A percentile compares a stretch with the other conserved stretches of the same genome.
These are phyloP conservation scores for Blastobotrys mokoenaii DNA, from an alignment of 805 yeast genomes.

Conservation along the genomic window DNA sequence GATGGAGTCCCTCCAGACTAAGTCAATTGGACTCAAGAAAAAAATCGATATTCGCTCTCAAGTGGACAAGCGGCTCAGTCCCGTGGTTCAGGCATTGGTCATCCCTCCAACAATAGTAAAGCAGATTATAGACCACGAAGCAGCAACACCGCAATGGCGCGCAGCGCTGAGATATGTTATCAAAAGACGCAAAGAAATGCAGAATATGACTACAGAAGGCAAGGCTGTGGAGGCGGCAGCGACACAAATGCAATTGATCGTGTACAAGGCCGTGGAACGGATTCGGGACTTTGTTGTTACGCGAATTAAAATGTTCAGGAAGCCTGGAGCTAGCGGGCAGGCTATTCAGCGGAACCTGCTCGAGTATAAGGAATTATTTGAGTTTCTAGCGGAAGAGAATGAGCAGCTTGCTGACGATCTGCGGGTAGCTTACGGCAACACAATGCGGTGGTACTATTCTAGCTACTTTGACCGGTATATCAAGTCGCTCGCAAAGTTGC, in stretches of 20 bases:
- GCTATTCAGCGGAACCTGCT: constrained; percentile 59
- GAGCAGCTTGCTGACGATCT: constrained; percentile 62
- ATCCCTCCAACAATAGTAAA: constrained; percentile 65
- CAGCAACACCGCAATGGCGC: constrained; percentile 51
- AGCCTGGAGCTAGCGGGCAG: constrained; percentile 62
- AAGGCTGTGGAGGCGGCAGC: constrained; percentile 16
- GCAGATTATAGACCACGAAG: constrained; percentile 48
- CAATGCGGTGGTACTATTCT: constrained; percentile 90
- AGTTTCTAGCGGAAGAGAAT: constrained; percentile 48
- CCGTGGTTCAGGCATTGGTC: constrained; percentile 65
- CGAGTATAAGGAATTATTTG: constrained; percentile 51
- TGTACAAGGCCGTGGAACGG: constrained; percentile 61
- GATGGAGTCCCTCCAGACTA: constrained; percentile 49
- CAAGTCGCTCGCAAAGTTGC: constrained; percentile 59
- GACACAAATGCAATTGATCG: constrained; percentile 41
- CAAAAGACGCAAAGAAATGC: constrained; percentile 15
- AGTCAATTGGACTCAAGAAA: constrained; percentile 41
- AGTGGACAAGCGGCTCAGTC: constrained; percentile 50
- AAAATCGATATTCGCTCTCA: constrained; percentile 41
- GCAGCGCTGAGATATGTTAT: constrained; percentile 22
- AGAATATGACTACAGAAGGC: constrained; percentile 1
- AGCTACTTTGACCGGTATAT: constrained; percentile 70
- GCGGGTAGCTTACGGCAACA: constrained; percentile 69
- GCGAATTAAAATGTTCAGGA: constrained; percentile 60
- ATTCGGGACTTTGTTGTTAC: constrained; percentile 59